Conservation (phyloP, 2,329 filamentous ascomycete genomes). For the Xylaria sp. region DNA sequence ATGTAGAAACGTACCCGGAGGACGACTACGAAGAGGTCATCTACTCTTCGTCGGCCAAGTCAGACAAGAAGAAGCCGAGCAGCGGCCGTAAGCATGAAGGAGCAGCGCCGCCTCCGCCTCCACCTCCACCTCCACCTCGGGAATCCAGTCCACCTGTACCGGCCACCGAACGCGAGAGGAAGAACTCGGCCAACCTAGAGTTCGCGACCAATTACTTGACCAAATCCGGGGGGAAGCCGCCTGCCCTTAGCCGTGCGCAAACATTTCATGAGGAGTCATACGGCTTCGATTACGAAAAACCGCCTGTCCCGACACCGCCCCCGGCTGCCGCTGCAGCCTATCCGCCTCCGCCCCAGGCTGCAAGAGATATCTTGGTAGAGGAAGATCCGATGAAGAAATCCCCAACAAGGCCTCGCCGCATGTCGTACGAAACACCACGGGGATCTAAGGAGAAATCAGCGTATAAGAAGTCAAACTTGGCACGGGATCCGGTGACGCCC, state of each 20-base stretch:
- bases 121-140: conserved; percentile 10
- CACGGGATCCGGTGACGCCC: conserved; percentile 21
- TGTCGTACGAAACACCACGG: conserved; percentile 34
- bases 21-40: conserved; percentile 23
- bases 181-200: conserved; percentile 33
- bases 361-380: conserved; percentile 23
- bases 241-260: conserved; percentile 24
- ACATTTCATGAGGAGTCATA: conserved; percentile 27
- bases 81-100: conserved; percentile 33
- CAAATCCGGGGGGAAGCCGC: conserved; percentile 30
- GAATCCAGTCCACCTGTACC: conserved; percentile 14
- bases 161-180: conserved; percentile 28
- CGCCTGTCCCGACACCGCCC: conserved; percentile 37
- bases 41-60: conserved; percentile 22
- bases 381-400: conserved; percentile 32
- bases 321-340: conserved; percentile 29
- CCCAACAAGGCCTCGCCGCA: conserved; percentile 30
- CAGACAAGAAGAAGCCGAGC: conserved; percentile 35
- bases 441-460: conserved; percentile 36
- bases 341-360: conserved; percentile 28
- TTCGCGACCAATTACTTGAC: conserved; percentile 34
- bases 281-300: conserved; percentile 16
- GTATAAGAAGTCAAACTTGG: conserved; percentile 31
- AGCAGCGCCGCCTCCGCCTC: conserved; percentile 1
- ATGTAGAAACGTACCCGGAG: conserved; percentile 27